Conservation (phyloP, 2,329 filamentous ascomycete species). For the Beauveria asiatica region DNA sequence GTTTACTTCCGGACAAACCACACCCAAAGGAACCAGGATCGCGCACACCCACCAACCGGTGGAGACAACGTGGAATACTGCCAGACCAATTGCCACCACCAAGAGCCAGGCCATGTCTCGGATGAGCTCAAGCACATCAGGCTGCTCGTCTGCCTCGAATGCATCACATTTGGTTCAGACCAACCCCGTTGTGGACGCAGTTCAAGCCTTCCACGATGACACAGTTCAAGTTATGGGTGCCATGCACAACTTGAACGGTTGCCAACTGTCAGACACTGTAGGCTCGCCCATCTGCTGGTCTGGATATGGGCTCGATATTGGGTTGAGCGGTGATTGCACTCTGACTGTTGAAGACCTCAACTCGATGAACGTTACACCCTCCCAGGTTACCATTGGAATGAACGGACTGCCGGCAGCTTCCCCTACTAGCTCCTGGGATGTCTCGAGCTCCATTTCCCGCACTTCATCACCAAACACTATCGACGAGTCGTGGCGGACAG, state of each 20-base stretch:
- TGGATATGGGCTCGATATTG: constrained; percentile 36
- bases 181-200: constrained; percentile 43
- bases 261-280: constrained; percentile 16
- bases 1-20: constrained; percentile 46
- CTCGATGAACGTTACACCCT: constrained; percentile 46
- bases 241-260: constrained; percentile 22
- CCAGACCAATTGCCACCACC: constrained; percentile 25
- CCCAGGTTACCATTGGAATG: constrained; percentile 46
- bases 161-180: constrained; percentile 42
- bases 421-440: constrained; percentile 43
- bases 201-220: constrained; percentile 33
- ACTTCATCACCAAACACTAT: constrained; percentile 41
- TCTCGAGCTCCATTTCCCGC: constrained; percentile 44
- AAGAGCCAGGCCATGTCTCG: constrained; percentile 32
- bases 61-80: constrained; percentile 41
- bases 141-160: constrained; percentile 39
- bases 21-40: constrained; percentile 39
- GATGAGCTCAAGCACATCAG: constrained; percentile 30
- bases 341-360: constrained; percentile 34
- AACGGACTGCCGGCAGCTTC: constrained; percentile 42
- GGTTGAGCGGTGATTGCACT: constrained; percentile 33
- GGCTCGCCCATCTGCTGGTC: constrained; percentile 44
- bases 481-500: constrained; percentile 39
- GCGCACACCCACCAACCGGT: constrained; percentile 34
- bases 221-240: constrained; percentile 25